These are phyloP conservation scores for Aegilops tauschii DNA, from an alignment of 176 grass and related monocot genomes.

Conservation along the genomic window DNA sequence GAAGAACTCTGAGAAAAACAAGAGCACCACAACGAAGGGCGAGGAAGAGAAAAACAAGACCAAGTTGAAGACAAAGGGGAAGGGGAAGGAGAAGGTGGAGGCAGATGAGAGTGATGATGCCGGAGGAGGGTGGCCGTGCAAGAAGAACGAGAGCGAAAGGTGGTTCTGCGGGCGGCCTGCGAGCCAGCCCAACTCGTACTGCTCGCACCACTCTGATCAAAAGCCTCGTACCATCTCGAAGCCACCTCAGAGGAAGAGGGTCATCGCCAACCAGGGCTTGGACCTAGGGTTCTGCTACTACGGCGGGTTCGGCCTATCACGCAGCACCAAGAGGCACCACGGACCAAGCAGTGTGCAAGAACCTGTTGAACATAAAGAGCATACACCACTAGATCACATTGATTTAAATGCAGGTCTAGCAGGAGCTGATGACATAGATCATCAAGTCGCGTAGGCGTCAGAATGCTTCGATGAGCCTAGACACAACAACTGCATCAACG, in stretches of 20 bases:
- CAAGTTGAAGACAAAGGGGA: background rate
- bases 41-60: constrained; percentile 7
- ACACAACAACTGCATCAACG: background rate
- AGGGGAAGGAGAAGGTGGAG: background rate
- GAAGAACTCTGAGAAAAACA: no score
- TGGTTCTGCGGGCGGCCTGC: constrained; percentile 26
- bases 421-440: background rate
- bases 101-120: background rate
- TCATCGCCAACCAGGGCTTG: background rate
- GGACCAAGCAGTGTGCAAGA: constrained; percentile 1
- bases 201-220: constrained; percentile 20
- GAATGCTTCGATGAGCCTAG: background rate
- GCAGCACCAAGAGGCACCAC: constrained; percentile 33
- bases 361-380: background rate
- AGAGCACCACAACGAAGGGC: no score
- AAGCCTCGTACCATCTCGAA: constrained; percentile 2
- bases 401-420: background rate
- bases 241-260: constrained; percentile 23
- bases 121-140: background rate
- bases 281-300: constrained; percentile 52
- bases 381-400: background rate
- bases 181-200: constrained; percentile 29
- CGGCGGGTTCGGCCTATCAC: constrained; percentile 34
- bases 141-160: constrained; percentile 42
- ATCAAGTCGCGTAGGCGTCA: background rate